Base-by-base conservation (phyloP, 1,284 basidiomycete genomes). In the Ustilago trichophora region DNA sequence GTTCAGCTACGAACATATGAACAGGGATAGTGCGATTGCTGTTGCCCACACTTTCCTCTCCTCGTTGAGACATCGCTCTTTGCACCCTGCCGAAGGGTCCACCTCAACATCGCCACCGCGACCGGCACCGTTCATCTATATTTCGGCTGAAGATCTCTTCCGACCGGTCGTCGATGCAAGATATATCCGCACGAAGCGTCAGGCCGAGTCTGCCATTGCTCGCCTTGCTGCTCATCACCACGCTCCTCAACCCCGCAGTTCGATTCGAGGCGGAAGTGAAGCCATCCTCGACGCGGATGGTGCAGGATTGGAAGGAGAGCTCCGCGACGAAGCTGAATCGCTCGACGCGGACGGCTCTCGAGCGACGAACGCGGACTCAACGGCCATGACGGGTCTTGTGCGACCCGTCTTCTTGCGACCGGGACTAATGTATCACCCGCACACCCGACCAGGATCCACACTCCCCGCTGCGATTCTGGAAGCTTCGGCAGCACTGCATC, bases 401-500 rank as follows among this genome's bases (percentile, higher is more conserved):
- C 59, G 71, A 19, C 62, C 67, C 10, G 52, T 70, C 19, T 66
- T 63, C 15, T 18, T 74, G 15, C 59, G 62, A 10, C 72, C 57
- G 91, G 94, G 94, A 64, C 85, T 98, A 48, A 92, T 98, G 80
- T 98, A 98, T 83, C 93, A 98, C 79, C 91, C 95, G 6, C 93
- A 97, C 82, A 86, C 89, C 62, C 88, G 93, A 29, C 95, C 96
- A 7, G 81, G 93, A 40, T 90, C 91, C 3, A 91, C 93, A 13
- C 89, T 93, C 26, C 86, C 91, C 33, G 93, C 95, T 0, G 90
- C 91, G 3, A 80, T 93, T 43, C 85, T 97, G 42, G 91, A 93
- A 77, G 83, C 94, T 10, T 76, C 76, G 13, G 54, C 68, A 24
- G 60, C 67, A 8, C 33, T 78, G 12, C 79, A 81, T 54, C 48